These are phyloP conservation scores for Lactarius psammicola DNA, from an alignment of 768 basidiomycete genomes.

Conservation along the genomic window DNA sequence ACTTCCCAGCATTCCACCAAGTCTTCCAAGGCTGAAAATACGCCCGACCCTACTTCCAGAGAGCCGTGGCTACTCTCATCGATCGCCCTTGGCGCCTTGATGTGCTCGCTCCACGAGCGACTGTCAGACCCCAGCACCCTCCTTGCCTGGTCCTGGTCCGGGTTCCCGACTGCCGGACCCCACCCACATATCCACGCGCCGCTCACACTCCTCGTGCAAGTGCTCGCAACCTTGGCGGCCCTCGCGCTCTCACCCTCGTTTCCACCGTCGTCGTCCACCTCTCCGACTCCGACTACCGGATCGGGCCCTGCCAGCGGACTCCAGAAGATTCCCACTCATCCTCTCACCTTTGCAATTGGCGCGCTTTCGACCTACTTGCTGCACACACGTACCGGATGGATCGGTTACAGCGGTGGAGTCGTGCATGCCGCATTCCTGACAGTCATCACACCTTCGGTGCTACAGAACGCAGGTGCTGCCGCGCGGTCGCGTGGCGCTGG, in stretches of 20 bases:
- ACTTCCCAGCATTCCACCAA: neutral
- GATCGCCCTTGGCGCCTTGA: slow-evolving; percentile 60
- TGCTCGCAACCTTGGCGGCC: slow-evolving; percentile 51
- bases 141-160: slow-evolving; percentile 87
- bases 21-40: slow-evolving; percentile 3
- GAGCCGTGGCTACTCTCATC: slow-evolving; percentile 43
- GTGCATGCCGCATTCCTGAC: slow-evolving; percentile 60
- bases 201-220: slow-evolving; percentile 63
- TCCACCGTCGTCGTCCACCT: no score
- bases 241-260: slow-evolving; percentile 33
- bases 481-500: slow-evolving; percentile 39
- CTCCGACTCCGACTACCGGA: no score
- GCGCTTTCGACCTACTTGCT: slow-evolving; percentile 51
- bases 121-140: slow-evolving; percentile 75
- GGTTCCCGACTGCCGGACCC: slow-evolving; percentile 74
- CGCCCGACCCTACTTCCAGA: slow-evolving; percentile 1
- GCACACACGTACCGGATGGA: slow-evolving; percentile 63
- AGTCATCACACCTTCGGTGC: slow-evolving; percentile 56
- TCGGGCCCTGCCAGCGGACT: neutral
- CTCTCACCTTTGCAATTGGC: slow-evolving; percentile 56
- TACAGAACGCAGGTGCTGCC: slow-evolving; percentile 47
- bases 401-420: slow-evolving; percentile 67
- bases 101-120: slow-evolving; percentile 72
- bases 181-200: slow-evolving; percentile 69
- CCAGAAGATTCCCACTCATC: slow-evolving; percentile 40